Percentiles rank a stretch among this genome's conserved stretches.
Evolutionary conservation across 2,329 filamentous ascomycete species (phyloP).

Genomic region (Xenosphaeropsis pyriputrescens): DNA sequence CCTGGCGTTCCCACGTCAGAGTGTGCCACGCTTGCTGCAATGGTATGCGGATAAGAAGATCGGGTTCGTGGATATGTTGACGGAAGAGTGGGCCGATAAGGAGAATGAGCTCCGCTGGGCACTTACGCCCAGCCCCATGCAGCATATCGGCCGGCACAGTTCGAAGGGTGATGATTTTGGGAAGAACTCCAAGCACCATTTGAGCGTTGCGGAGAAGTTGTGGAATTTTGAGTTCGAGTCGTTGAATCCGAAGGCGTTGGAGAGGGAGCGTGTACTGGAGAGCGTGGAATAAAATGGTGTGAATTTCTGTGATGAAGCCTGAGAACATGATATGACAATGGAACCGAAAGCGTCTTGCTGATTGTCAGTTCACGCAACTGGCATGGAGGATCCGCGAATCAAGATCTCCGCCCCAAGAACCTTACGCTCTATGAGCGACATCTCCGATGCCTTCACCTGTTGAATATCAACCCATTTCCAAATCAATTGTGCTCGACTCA

Average conservation of each 20-base stretch:
- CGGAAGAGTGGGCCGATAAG: constrained; percentile 18
- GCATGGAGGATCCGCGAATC: no score
- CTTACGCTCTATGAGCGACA: no score
- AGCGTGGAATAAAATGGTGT: background rate
- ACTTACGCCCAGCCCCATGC: constrained; percentile 21
- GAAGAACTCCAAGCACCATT: background rate
- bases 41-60: constrained; percentile 1
- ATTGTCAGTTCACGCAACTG: no score
- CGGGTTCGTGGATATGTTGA: constrained; percentile 20
- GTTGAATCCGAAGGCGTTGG: constrained; percentile 1
- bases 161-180: constrained; percentile 6
- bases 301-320: no score
- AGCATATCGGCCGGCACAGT: constrained; percentile 19
- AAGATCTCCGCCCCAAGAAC: no score
- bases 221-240: constrained; percentile 8
- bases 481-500: no score
- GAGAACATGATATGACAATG: no score
- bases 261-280: background rate
- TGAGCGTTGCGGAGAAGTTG: constrained; percentile 2
- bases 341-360: no score
- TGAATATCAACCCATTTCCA: no score
- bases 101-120: constrained; percentile 20
- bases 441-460: no score
- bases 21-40: constrained; percentile 13
- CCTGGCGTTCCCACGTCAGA: constrained; percentile 17